Evolutionary conservation across 1,284 basidiomycete genomes (phyloP), one percentile per base, ranked within the genome.

Genomic region (Rhodotorula sp.): DNA sequence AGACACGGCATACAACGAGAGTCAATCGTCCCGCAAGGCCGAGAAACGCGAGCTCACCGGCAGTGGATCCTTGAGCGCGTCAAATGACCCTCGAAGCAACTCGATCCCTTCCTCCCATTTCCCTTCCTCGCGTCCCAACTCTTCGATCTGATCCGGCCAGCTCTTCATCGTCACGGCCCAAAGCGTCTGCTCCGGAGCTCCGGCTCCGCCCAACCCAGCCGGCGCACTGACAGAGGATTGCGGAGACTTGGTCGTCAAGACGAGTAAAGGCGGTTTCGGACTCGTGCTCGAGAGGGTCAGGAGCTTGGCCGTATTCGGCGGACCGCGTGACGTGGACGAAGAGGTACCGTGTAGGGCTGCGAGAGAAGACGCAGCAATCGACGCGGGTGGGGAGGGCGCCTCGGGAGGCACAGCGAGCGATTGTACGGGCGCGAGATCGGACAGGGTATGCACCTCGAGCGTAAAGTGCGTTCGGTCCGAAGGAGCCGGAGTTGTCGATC

Each of bases 401-500:
- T 78, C 78, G 76, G 89, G 89, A 0, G 92, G 90, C 70, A 91
- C 87, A 0, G 86, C 81, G 12, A 93, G 79, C 0, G 85, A 87
- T 78, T 93, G 91, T 0, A 88, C 85, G 1, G 86, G 82, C 4
- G 85, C 82, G 20, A 90, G 84, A 5, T 91, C 90, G 20, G 92
- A 85, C 0, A 90, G 87, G 0, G 92, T 91, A 34, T 88, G 87
- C n/a, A 95, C 86, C 78, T 31, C 64, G 21, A 71, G 86, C 1
- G 87, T 85, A 16, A 43, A 65, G 8, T 31, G 10, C 5, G 85
- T 84, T 23, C 18, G 31, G 34, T 43, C 67, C 5, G 20, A 47
- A 8, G 10, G 21, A 10, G 20, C 57, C 2, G 10, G 58, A 5
- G 14, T 20, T 2, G 58, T 61, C 23, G 71, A 57, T 20, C 58